These are phyloP conservation scores for Aspergillus sparsus DNA, from an alignment of 495 filamentous ascomycete species.

Conservation along the genomic window DNA sequence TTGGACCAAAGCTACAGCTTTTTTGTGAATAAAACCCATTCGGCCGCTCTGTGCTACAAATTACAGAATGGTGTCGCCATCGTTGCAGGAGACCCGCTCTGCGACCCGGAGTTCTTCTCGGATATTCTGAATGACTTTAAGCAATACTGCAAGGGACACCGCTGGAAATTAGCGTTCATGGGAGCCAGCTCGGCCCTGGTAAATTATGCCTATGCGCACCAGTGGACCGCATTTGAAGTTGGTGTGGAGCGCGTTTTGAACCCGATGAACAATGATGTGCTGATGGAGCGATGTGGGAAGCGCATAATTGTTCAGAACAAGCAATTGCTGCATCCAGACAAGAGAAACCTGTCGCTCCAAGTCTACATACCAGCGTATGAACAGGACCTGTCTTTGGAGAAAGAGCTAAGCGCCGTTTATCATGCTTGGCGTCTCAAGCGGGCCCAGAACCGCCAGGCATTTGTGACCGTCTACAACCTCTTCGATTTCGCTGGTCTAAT, in stretches of 20 bases:
- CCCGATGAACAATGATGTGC: conserved; percentile 42
- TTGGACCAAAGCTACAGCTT: conserved; percentile 46
- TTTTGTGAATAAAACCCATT: conserved; percentile 39
- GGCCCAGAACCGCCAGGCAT: conserved; percentile 36
- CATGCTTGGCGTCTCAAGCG: conserved; percentile 41
- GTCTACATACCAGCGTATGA: conserved; percentile 37
- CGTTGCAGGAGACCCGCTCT: conserved; percentile 45
- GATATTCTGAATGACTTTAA: conserved; percentile 40
- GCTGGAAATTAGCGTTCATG: conserved; percentile 40
- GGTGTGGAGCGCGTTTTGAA: conserved; percentile 44
- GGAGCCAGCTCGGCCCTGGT: conserved; percentile 31
- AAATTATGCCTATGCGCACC: conserved; percentile 24
- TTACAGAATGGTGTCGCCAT: conserved; percentile 38
- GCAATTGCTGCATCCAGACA: conserved; percentile 37
- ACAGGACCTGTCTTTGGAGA: conserved; percentile 31
- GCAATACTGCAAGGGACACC: conserved; percentile 30
- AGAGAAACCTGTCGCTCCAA: conserved; percentile 37
- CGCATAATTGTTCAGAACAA: conserved; percentile 40
- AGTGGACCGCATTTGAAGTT: conserved; percentile 45
- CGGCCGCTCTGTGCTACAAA: conserved; percentile 45
- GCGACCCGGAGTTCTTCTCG: conserved; percentile 24
- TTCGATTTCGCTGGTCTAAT: conserved; percentile 44
- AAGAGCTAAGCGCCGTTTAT: conserved; percentile 39
- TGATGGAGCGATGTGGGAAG: conserved; percentile 41
- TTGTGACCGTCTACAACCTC: conserved; percentile 47